These are phyloP conservation scores for Lentinula sp. DNA, from an alignment of 768 basidiomycete genomes.

Conservation along the genomic window DNA sequence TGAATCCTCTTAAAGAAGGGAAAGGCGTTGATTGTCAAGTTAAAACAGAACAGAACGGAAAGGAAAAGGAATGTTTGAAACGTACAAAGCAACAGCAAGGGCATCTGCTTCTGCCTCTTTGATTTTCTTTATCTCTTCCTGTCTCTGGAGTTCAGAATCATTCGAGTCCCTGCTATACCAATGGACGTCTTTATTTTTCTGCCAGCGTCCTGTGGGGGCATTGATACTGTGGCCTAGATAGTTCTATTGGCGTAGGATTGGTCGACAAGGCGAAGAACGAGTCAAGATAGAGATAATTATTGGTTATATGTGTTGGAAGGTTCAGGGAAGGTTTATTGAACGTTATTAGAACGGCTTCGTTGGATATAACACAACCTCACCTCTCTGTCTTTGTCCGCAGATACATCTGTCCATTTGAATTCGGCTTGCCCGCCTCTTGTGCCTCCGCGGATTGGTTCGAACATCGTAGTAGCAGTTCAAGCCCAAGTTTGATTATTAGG, in stretches of 20 bases:
- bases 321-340: too few relatives aligned
- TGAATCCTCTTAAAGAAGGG: conserved; percentile 65
- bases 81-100: conserved; percentile 70
- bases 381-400: conserved; percentile 91
- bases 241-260: conserved; percentile 42
- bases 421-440: conserved; percentile 88
- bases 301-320: too few relatives aligned
- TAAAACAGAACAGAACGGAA: not conserved
- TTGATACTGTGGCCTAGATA: conserved; percentile 95
- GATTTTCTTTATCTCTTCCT: conserved; percentile 72
- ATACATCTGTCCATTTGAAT: conserved; percentile 88
- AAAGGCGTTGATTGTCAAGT: not conserved
- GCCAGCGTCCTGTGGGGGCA: conserved; percentile 94
- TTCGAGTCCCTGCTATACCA: conserved; percentile 79
- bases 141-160: conserved; percentile 37
- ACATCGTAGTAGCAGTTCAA: conserved; percentile 38
- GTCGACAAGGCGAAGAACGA: not conserved
- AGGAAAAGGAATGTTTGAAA: conserved; percentile 8
- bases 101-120: conserved; percentile 92
- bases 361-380: conserved; percentile 29
- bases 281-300: too few relatives aligned
- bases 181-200: conserved; percentile 94
- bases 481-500: not conserved
- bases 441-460: conserved; percentile 83
- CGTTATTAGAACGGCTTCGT: too few relatives aligned